These are phyloP conservation scores for Parsonsia alboflavescens DNA, from an alignment of 257 asterid genomes.

Conservation along the genomic window DNA sequence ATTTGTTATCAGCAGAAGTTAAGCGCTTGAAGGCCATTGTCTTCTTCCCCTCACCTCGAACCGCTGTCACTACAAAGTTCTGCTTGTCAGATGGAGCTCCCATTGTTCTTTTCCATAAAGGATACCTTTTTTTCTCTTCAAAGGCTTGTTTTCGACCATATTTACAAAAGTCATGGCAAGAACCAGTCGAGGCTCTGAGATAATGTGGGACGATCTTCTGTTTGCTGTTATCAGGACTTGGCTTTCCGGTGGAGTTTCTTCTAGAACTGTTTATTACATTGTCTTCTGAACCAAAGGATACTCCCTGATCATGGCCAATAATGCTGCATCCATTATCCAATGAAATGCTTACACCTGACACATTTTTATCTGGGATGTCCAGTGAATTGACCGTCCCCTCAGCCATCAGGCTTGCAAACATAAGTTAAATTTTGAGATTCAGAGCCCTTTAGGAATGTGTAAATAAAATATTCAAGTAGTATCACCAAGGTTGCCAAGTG, in stretches of 20 bases:
- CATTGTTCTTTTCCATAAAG: slow-evolving; percentile 32
- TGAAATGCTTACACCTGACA: slow-evolving; percentile 19
- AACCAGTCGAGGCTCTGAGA: slow-evolving; percentile 83
- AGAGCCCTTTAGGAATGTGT: slow-evolving; percentile 24
- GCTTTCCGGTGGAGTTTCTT: slow-evolving; percentile 40
- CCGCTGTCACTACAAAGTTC: slow-evolving; percentile 23
- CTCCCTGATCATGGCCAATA: slow-evolving; percentile 22
- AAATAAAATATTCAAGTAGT: background rate
- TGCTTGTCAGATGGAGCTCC: slow-evolving; percentile 28
- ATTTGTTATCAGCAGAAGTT: slow-evolving; percentile 14
- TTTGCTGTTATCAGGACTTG: slow-evolving; percentile 22
- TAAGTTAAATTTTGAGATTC: slow-evolving; percentile 10
- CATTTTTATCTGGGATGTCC: slow-evolving; percentile 25
- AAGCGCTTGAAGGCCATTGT: slow-evolving; percentile 11
- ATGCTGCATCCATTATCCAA: slow-evolving; percentile 18
- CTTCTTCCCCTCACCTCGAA: slow-evolving; percentile 38
- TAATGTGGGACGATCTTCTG: slow-evolving; percentile 46
- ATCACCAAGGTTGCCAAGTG: background rate
- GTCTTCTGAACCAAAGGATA: slow-evolving; percentile 33
- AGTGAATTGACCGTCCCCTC: slow-evolving; percentile 35
- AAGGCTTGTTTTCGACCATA: slow-evolving; percentile 45
- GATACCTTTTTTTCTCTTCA: slow-evolving; percentile 46
- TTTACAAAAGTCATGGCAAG: slow-evolving; percentile 88
- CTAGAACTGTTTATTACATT: slow-evolving; percentile 26
- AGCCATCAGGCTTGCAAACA: slow-evolving; percentile 41